phyloP scores from a whole-genome alignment of 2,329 filamentous ascomycete genomes.

The Ophiostoma novo-ulmi region DNA sequence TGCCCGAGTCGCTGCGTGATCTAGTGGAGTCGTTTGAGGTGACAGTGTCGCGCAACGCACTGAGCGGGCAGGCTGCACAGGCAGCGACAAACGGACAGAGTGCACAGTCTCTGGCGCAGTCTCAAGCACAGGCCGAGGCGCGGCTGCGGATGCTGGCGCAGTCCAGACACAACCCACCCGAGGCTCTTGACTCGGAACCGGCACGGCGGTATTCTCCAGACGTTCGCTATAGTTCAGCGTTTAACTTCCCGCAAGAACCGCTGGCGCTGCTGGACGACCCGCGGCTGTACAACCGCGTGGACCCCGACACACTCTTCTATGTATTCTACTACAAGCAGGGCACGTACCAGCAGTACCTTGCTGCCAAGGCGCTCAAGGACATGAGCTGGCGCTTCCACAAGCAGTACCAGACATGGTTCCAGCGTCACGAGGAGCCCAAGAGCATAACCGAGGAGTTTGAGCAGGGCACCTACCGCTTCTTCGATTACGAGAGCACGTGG shows the following conservation, averaged over 20 bases:
- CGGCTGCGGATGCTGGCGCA: constrained; percentile 68
- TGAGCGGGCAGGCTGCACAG: constrained; percentile 28
- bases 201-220: constrained; percentile 81
- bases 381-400: constrained; percentile 99
- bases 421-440: constrained; percentile 96
- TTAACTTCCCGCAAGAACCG: constrained; percentile 91
- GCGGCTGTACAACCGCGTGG: constrained; percentile 78
- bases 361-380: constrained; percentile 93
- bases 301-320: constrained; percentile 95
- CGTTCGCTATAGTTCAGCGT: constrained; percentile 65
- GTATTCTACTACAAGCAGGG: constrained; percentile 99
- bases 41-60: constrained; percentile 63
- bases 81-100: neutral
- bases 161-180: constrained; percentile 69
- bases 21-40: constrained; percentile 86
- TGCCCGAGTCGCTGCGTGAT: constrained; percentile 83
- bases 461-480: constrained; percentile 97
- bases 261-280: constrained; percentile 87
- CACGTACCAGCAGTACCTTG: constrained; percentile 89
- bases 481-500: constrained; percentile 99
- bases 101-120: neutral
- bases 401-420: constrained; percentile 99
- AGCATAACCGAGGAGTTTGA: constrained; percentile 98
- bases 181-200: constrained; percentile 72
- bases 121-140: constrained; percentile 41